phyloP scores from a whole-genome alignment of 345 rosid genomes.

The Cardiospermum halicacabum region DNA sequence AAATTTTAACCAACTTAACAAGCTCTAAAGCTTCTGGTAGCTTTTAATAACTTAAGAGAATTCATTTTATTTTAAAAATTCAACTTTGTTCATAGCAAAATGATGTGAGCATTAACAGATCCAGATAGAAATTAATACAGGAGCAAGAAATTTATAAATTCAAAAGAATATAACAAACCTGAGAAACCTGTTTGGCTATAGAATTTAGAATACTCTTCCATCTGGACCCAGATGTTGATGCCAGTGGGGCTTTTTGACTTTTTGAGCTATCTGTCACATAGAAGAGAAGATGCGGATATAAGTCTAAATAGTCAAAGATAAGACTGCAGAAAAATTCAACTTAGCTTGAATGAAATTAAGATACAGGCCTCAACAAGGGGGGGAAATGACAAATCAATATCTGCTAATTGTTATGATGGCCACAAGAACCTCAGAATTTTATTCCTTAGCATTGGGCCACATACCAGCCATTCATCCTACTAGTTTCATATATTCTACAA shows the following conservation, averaged over 20 bases:
- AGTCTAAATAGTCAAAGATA: neutral
- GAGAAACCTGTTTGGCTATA: constrained; percentile 66
- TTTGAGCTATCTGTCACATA: constrained; percentile 37
- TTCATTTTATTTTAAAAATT: too few relatives aligned
- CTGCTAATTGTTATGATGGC: neutral
- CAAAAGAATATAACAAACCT: constrained; percentile 38
- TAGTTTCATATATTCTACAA: neutral
- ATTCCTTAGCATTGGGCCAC: neutral
- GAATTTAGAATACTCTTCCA: constrained; percentile 61
- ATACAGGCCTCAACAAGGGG: neutral
- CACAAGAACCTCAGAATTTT: neutral
- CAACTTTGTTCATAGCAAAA: too few relatives aligned
- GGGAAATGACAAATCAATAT: neutral
- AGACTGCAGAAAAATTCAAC: neutral
- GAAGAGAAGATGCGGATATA: constrained; percentile 5
- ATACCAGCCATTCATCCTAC: neutral
- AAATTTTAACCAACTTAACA: too few relatives aligned
- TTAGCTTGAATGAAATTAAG: neutral
- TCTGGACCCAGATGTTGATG: constrained; percentile 32
- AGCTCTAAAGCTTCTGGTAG: too few relatives aligned
- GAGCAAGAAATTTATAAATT: neutral
- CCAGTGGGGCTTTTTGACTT: constrained; percentile 16
- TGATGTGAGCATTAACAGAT: neutral
- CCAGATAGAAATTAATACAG: neutral
- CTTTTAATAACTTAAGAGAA: too few relatives aligned